Base-by-base conservation (phyloP, 352 stramenopile genomes). In the Globisporangium acanthophoron region DNA sequence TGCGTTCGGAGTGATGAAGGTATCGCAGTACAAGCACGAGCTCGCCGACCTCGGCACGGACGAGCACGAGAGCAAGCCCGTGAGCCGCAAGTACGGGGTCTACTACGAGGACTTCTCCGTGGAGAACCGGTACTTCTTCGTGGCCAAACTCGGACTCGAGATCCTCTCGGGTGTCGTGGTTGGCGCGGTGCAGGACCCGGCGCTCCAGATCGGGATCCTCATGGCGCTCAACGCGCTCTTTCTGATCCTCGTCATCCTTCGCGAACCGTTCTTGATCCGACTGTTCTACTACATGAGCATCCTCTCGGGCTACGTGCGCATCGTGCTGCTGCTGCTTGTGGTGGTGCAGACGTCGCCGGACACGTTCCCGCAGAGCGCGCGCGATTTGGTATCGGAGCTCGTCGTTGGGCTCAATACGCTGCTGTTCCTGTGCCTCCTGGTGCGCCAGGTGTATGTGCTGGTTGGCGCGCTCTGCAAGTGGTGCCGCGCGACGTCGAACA, bases 51-150 rank as follows among this genome's bases (percentile, higher is more conserved):
- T 80, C 46, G 70, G 71, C 21, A 74, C 69, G 7, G 43, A 65
- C 0, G 49, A 67, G 1, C 73, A 80, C 45, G 70, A 82, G 31
- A 56, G 65, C 49, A 80, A 74, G 59, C 56, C 59, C 12, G 76
- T 81, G 55, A 67, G 80, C 57, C 51, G 71, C 33, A 67, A 66
- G 3, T 85, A 80, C 45, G 75, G 70, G 37, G 72, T 51, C 24
- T 79, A 79, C 33, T 85, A 83, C 60, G 71, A 79, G 24, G 73
- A 81, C 37, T 86, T 70, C 45, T 76, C 54, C 7, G 55, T 65
- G n/a, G 58, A 67, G 29, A 86, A 81, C 65, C 33, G 57, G 44
- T 83, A 78, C 53, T 86, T 83, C 33, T 83, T 83, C 50, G 59
- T 80, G 37, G 61, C 62, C 12, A 82, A 78, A 52, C 59, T 82